A percentile compares a stretch with the other conserved stretches of the same genome.
phyloP scores from a whole-genome alignment of 2,329 filamentous ascomycete genomes.

The Colletotrichum sidae region DNA sequence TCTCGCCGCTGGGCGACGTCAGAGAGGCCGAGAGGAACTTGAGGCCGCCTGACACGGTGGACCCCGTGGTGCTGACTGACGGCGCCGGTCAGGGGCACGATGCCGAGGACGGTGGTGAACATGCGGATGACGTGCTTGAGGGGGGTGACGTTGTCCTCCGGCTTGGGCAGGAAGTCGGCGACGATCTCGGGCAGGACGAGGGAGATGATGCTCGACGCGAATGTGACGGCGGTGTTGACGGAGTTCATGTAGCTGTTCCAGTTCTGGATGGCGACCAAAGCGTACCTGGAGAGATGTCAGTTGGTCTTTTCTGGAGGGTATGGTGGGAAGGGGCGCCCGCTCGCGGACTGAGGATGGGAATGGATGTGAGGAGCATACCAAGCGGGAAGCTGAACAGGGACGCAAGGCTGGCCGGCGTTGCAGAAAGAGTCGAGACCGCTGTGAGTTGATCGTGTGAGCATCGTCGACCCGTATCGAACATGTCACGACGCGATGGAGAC shows the following conservation, averaged over 20 bases:
- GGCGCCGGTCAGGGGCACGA: slow-evolving; percentile 30
- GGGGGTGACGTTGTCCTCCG: slow-evolving; percentile 24
- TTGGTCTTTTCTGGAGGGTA: no score
- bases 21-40: slow-evolving; percentile 21
- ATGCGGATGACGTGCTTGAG: slow-evolving; percentile 30
- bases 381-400: neutral
- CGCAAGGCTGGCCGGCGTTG: slow-evolving; percentile 25
- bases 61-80: slow-evolving; percentile 12
- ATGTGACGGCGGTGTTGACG: slow-evolving; percentile 31
- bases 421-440: slow-evolving; percentile 22
- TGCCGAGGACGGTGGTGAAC: slow-evolving; percentile 23
- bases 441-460: neutral
- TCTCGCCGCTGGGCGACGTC: slow-evolving; percentile 3
- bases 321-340: no score
- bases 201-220: slow-evolving; percentile 33
- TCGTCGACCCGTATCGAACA: neutral
- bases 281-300: slow-evolving; percentile 1
- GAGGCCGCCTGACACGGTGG: slow-evolving; percentile 3
- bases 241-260: slow-evolving; percentile 36
- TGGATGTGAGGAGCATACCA: neutral
- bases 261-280: slow-evolving; percentile 27
- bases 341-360: no score
- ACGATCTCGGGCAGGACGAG: slow-evolving; percentile 34
- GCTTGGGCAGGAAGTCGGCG: slow-evolving; percentile 33
- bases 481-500: neutral